phyloP scores from a whole-genome alignment of 352 stramenopile genomes.

The Phytophthora pinifolia region DNA sequence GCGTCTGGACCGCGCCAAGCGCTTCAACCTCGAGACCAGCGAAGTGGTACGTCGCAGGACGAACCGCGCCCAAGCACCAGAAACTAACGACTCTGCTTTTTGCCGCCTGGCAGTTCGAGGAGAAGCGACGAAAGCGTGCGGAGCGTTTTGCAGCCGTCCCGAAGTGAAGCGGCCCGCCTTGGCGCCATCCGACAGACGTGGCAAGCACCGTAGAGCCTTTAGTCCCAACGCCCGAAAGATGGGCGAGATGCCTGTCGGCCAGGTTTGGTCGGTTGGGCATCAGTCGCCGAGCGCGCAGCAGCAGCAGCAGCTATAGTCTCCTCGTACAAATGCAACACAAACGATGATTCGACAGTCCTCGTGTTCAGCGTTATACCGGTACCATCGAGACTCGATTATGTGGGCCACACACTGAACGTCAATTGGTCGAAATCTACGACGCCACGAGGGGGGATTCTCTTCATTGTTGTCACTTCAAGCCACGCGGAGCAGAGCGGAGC shows the following conservation, averaged over 20 bases:
- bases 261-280: slow-evolving; percentile 4
- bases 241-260: slow-evolving; percentile 1
- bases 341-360: no score
- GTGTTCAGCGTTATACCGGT: no score
- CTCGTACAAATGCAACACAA: slow-evolving; percentile 36
- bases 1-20: slow-evolving; percentile 80
- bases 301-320: slow-evolving; percentile 14
- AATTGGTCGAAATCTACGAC: slow-evolving; percentile 16
- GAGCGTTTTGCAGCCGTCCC: slow-evolving; percentile 53
- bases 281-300: slow-evolving; percentile 7
- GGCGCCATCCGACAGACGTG: slow-evolving; percentile 1
- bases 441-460: slow-evolving; percentile 7
- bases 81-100: slow-evolving; percentile 11
- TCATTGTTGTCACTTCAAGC: slow-evolving; percentile 42
- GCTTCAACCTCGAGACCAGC: slow-evolving; percentile 79
- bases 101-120: slow-evolving; percentile 46
- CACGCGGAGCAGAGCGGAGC: slow-evolving; percentile 16
- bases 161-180: slow-evolving; percentile 22
- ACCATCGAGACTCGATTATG: neutral
- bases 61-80: slow-evolving; percentile 1
- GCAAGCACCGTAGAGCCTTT: slow-evolving; percentile 19
- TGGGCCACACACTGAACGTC: neutral
- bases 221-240: slow-evolving; percentile 10
- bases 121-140: slow-evolving; percentile 75
- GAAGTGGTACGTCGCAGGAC: slow-evolving; percentile 56